These are phyloP conservation scores for Colletotrichum chlorophyti DNA, from an alignment of 2,329 filamentous ascomycete genomes.

Conservation along the genomic window DNA sequence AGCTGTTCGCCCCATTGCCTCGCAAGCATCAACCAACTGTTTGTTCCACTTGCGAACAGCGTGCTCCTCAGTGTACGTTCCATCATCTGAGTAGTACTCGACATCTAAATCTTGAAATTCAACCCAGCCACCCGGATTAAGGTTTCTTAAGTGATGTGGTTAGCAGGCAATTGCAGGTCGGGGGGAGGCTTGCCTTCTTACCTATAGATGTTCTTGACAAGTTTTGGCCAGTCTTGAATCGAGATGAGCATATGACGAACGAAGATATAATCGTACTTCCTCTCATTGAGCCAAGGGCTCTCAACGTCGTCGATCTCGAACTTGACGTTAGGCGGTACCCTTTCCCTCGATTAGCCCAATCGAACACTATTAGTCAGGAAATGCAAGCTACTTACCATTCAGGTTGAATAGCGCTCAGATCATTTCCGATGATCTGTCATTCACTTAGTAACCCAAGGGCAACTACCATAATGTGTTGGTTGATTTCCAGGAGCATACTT, in stretches of 20 bases:
- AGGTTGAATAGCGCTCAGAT: slow-evolving; percentile 13
- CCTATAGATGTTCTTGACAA: slow-evolving; percentile 4
- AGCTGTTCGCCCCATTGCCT: slow-evolving; percentile 33
- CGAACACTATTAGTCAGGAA: no score
- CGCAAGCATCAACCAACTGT: slow-evolving; percentile 31
- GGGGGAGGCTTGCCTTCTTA: not conserved
- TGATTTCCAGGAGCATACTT: no score
- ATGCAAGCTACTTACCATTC: no score
- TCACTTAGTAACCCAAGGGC: no score
- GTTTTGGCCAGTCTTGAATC: slow-evolving; percentile 14
- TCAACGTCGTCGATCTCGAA: slow-evolving; percentile 72
- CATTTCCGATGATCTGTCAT: slow-evolving; percentile 12
- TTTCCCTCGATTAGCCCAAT: no score
- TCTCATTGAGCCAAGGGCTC: slow-evolving; percentile 47
- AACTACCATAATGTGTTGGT: no score
- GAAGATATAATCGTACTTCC: slow-evolving; percentile 42
- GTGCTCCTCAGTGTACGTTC: no score
- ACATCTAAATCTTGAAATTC: no score
- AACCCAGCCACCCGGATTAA: not conserved
- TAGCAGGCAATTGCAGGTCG: not conserved
- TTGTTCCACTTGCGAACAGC: slow-evolving; percentile 30
- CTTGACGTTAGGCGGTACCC: slow-evolving; percentile 67
- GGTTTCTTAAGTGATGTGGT: no score
- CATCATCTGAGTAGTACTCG: not conserved
- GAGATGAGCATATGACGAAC: slow-evolving; percentile 3